Base-by-base conservation (phyloP, 768 basidiomycete genomes). In the Rhodosporidiobolus odoratus region DNA sequence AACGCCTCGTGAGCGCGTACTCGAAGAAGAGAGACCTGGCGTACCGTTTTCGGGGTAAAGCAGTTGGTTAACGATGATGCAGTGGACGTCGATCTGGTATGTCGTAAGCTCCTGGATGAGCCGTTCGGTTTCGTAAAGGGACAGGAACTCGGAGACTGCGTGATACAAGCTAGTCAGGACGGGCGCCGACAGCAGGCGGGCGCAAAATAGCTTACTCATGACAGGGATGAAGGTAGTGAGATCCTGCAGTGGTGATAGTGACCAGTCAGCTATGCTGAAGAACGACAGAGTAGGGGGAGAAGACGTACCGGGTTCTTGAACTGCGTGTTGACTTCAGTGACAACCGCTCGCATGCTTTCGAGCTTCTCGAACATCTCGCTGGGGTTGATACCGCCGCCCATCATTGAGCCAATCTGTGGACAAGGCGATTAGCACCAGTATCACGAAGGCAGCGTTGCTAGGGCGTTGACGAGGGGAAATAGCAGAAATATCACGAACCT, bases 311-410 rank as follows among this genome's bases (percentile, higher is more conserved):
- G 92, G 81, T 99, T 94, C 80, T 97, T 98, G 85, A 99, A 99
- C 77, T 99, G 96, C 2, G 90, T 89, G 84, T 98, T 98, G 64
- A 99, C 96, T 79, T 99, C 96, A 21, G 91, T 96, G 76, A 99
- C 98, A 69, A 97, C 88, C 41, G 87, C 90, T 34, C 93, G 86
- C 96, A 99, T 99, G 43, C 88, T 88, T 69, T 99, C 96, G 5
- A 99, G 86, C 80, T 97, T 97, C 30, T 91, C 91, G 76, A 99
- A 97, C 92, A 98, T 96, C 80, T 99, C 96, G 79, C 97, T 92
- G 76, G 75, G 73, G 64, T 96, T 93, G 16, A 90, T 86, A 19
- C 88, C 89, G 9, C 87, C 86, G 66, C 94, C 94, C 89, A 97
- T 93, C 87, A 99, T 91, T 66, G 86, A 86, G 21, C 90, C 90